Evolutionary conservation across 371 early-diverging fungal genomes (phyloP), one percentile per base, ranked within the genome.

Genomic region (Syncephalastrum contaminatum): DNA sequence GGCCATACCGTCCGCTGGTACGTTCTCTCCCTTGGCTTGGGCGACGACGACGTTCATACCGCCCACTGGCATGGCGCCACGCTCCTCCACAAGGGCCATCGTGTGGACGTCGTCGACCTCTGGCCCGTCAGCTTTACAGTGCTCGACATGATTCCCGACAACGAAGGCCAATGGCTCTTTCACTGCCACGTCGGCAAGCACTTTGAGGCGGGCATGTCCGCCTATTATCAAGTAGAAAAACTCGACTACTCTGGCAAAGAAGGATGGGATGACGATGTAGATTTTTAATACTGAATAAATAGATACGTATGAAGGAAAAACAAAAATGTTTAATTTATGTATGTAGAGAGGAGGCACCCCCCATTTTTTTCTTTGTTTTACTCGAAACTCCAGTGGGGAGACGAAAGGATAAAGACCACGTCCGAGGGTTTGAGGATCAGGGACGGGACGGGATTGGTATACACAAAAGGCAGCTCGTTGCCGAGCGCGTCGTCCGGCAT

Each of bases 21-120:
- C 54, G 61, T 76, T 4, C 42, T 81, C 4, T 69, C 77, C 0
- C 62, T 74, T 24, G 82, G 72, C 3, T 41, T 68, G 0, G 60
- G 53, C 0, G 75, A 75, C 22, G 70, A 70, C 1, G 82, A 81
- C 63, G 48, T 63, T 4, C 82, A 81, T 64, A 77, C 82, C 2
- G 82, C 76, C 0, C 79, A 78, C 27, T 81, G 82, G 82, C 82
- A 81, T 56, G 79, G 79, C 4, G 64, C 69, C 0, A 79, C 79
- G 0, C 21, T 79, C 3, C 53, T 81, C 8, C 49, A 67, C 15
- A 61, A 68, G 20, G 82, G 82, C 0, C 73, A 69, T 41, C 66
- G 80, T 7, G 68, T 77, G 8, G 82, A 81, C 51, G 77, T 75
- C 8, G 67, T 81, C 4, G 77, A 79, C 39, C 55, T 81, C 25